Evolutionary conservation across 2,329 filamentous ascomycete species (phyloP).

Genomic region (Epichloe coenophiala): DNA sequence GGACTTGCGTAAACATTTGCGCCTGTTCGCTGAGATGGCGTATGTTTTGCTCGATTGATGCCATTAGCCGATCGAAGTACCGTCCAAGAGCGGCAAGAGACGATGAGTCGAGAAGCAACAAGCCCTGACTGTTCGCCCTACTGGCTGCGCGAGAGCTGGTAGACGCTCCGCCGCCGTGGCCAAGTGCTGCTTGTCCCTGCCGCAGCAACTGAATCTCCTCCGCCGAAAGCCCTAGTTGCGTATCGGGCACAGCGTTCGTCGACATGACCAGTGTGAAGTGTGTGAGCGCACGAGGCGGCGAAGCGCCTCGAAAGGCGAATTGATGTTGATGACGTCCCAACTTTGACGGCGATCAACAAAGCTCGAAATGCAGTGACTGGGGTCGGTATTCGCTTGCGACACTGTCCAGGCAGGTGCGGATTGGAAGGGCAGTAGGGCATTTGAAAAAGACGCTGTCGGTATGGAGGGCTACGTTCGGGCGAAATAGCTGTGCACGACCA

Average conservation of each 20-base stretch:
- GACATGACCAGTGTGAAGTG: conserved; percentile 21
- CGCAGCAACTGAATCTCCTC: conserved; percentile 66
- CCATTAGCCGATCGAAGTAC: conserved; percentile 52
- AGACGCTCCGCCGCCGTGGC: conserved; percentile 32
- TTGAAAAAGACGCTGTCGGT: not conserved
- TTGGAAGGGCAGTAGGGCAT: not conserved
- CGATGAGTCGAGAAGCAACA: conserved; percentile 46
- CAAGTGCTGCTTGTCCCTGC: conserved; percentile 60
- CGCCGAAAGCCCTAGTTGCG: conserved; percentile 68
- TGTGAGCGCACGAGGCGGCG: conserved; percentile 15
- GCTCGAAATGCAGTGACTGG: not conserved
- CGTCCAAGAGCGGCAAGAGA: conserved; percentile 46
- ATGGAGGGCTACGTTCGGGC: not conserved
- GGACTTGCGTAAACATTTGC: conserved; percentile 44
- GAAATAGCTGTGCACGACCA: not conserved
- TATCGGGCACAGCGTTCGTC: conserved; percentile 64
- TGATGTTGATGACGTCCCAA: not conserved
- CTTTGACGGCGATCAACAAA: not conserved
- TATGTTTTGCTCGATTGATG: conserved; percentile 47
- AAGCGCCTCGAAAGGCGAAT: not conserved
- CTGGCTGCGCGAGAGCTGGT: conserved; percentile 76
- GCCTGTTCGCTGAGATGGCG: conserved; percentile 48
- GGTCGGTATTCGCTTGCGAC: not conserved
- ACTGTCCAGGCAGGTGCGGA: not conserved
- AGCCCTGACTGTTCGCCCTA: conserved; percentile 50